Evolutionary conservation across 352 stramenopile genomes (phyloP), one percentile per base, ranked within the genome.

Genomic region (Pythium rishiriense): DNA sequence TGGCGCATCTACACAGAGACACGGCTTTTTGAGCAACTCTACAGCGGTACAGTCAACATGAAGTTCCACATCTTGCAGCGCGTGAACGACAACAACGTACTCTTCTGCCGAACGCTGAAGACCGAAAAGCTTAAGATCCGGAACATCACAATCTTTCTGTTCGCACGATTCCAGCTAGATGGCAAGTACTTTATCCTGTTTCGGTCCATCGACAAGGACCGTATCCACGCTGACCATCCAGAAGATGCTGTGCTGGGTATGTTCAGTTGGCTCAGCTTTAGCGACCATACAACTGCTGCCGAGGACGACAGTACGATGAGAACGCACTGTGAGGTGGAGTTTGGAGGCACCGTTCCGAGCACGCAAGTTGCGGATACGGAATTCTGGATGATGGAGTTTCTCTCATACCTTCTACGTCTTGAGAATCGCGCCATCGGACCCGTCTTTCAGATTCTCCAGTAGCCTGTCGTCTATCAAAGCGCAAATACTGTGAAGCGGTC

Each of bases 181-280:
- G 12, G 48, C n/a, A 62, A 68, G 42, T 54, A 64, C 31, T 69
- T 70, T n/a, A 61, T 80, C 35, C 50, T 80, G 17, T 77, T 80
- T 22, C 64, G 64, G 24, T 77, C 73, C 2, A 58, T 80, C 26
- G 69, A 75, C n/a, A 54, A 68, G 19, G 26, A 51, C 35, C 66
- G 72, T 19, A 62, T 79, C 33, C 51, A 62, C 14, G 42, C 69
- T 0, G 54, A 66, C n/a, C 43, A 67, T 5, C 58, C 62, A 4
- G 22, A 39, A 2, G 64, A 73, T 51, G 62, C 47, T 0, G 67
- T 68, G 51, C 53, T 77, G 42, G 60, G 67, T 29, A 79, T 79
- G 72, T 77, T 70, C 31, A 77, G 68, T 57, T 79, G 72, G 71
- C 49, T 79, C 17, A 56, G 72, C 47, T 75, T 79, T 37, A 59